Base-by-base conservation (phyloP, 139 green algal genomes). In the Ostreobium quekettii region DNA sequence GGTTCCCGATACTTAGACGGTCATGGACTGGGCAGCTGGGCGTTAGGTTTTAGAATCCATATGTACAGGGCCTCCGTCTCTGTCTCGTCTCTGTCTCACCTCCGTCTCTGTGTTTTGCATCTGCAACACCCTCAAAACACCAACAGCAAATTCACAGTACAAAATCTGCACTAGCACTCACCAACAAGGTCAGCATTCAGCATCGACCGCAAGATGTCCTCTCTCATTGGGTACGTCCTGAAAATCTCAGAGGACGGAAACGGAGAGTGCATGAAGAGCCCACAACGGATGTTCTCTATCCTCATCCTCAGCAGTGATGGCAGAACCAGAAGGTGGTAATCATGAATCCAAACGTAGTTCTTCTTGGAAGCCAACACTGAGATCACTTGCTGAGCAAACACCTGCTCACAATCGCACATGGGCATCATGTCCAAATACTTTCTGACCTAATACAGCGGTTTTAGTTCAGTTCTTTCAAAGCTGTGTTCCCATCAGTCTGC, bases 241-340 rank as follows among this genome's bases (percentile, higher is more conserved):
- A 96, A 98, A 47, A 98, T 95, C 72, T 98, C 93, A 6, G 85
- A 95, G 0, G 88, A 96, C 35, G 93, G 93, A 76, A 98, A 98
- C 38, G 94, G 94, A 24, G 84, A 95, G 82, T 99, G 94, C 72
- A 99, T 84, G 80, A 99, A 99, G 36, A 96, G 80, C 30, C 91
- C 95, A 53, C 80, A 87, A 53, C 83, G 76, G 60, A 73, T 15
- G 29, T 80, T 76, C 74, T 88, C 60, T 48, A 82, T 80, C 1
- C 72, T 33, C 69, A 79, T 78, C 60, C 90, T 85, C 67, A 98
- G 77, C 70, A 97, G 83, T 7, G 82, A 91, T 47, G 94, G 93
- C 72, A 99, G 84, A 66, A 97, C 88, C 74, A 99, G 85, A 47
- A 99, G 81, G 80, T 99, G 94, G 81, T 99, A 99, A 85, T 99